These are phyloP conservation scores for Earliella scabrosa DNA, from an alignment of 1,284 basidiomycete genomes.

Conservation along the genomic window DNA sequence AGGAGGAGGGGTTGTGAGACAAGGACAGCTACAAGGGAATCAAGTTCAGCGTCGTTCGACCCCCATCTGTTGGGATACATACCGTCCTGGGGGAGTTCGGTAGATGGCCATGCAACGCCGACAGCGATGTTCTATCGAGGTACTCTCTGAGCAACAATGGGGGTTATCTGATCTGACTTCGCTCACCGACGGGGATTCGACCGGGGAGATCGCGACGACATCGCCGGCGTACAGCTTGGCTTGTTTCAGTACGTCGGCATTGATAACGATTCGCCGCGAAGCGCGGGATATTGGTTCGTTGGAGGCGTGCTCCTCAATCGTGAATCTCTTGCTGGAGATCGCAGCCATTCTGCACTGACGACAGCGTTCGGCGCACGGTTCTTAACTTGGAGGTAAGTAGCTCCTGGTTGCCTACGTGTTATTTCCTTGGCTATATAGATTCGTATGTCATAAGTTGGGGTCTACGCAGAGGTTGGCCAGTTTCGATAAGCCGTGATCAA, in stretches of 20 bases:
- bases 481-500: too few relatives aligned
- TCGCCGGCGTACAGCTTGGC: conserved; percentile 74
- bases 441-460: too few relatives aligned
- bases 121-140: conserved; percentile 56
- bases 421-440: too few relatives aligned
- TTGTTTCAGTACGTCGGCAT: conserved; percentile 65
- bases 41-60: conserved; percentile 6
- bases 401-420: too few relatives aligned
- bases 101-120: conserved; percentile 73
- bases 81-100: conserved; percentile 62
- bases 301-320: conserved; percentile 40
- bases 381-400: too few relatives aligned
- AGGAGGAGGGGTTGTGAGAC: conserved; percentile 60
- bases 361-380: too few relatives aligned
- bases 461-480: too few relatives aligned
- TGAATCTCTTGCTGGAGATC: conserved; percentile 51
- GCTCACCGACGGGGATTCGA: conserved; percentile 32
- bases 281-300: conserved; percentile 53
- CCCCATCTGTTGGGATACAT: conserved; percentile 9
- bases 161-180: conserved; percentile 4
- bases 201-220: conserved; percentile 58
- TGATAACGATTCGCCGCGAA: conserved; percentile 67
- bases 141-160: conserved; percentile 20
- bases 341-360: conserved; percentile 34
- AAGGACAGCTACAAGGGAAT: conserved; percentile 47